phyloP scores from a whole-genome alignment of 129 eudicot genomes.

The Helianthus tuberosus region DNA sequence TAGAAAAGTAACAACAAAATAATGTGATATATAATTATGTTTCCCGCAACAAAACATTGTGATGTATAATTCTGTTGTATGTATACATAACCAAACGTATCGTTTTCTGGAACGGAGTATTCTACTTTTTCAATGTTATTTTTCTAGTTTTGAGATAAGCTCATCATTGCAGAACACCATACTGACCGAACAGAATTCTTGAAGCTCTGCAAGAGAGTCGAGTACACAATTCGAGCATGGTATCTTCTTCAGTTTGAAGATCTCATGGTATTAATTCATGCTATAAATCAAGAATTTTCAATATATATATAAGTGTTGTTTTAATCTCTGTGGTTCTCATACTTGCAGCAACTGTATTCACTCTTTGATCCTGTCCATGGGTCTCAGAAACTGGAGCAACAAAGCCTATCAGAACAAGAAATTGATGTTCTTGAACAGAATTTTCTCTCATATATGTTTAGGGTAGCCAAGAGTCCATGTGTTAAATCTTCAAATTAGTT shows the following conservation, averaged over 20 bases:
- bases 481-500: not conserved
- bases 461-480: conserved; percentile 39
- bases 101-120: not conserved
- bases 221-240: conserved; percentile 95
- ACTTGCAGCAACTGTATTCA: conserved; percentile 80
- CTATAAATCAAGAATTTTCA: not conserved
- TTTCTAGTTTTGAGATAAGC: conserved; percentile 8
- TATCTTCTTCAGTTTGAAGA: conserved; percentile 93
- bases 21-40: not conserved
- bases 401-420: conserved; percentile 70
- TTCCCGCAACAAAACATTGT: too few species aligned
- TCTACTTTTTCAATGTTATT: not conserved
- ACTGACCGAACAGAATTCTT: conserved; percentile 77
- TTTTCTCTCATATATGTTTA: conserved; percentile 68
- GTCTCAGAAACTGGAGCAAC: conserved; percentile 77
- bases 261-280: conserved; percentile 66
- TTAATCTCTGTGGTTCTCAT: not conserved
- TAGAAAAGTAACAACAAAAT: not conserved
- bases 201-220: conserved; percentile 91
- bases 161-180: conserved; percentile 60
- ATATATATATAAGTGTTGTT: not conserved
- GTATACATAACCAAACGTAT: not conserved
- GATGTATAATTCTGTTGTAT: not conserved
- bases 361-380: conserved; percentile 93
- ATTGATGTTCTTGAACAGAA: conserved; percentile 88